Conservation (phyloP, 148 eudicot species). For the Rhododendron molle region DNA sequence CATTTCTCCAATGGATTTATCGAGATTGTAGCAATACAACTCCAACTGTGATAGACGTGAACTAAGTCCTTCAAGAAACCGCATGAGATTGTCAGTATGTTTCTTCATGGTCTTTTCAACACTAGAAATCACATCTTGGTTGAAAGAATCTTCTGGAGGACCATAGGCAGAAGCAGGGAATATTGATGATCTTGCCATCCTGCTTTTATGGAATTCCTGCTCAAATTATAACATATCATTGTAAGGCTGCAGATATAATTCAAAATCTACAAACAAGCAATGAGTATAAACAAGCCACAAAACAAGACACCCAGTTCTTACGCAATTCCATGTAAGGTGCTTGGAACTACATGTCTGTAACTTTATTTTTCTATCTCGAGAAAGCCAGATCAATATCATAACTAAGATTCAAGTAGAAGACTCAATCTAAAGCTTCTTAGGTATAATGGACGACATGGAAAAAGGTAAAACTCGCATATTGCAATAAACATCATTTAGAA, state of each 20-base stretch:
- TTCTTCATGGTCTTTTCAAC: slow-evolving; percentile 93
- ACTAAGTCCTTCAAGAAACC: slow-evolving; percentile 96
- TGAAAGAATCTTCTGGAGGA: slow-evolving; percentile 71
- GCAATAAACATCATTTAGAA: neutral
- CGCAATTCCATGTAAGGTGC: neutral
- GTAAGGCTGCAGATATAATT: neutral
- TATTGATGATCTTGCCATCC: slow-evolving; percentile 77
- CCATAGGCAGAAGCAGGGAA: slow-evolving; percentile 63
- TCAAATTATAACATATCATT: slow-evolving; percentile 10
- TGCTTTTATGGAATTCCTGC: slow-evolving; percentile 92
- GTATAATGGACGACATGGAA: neutral
- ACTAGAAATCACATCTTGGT: slow-evolving; percentile 57
- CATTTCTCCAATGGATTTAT: slow-evolving; percentile 96
- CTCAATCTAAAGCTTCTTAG: neutral
- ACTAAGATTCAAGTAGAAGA: neutral
- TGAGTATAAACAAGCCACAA: neutral
- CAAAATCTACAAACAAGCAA: neutral
- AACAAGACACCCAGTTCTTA: neutral
- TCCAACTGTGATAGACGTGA: slow-evolving; percentile 48
- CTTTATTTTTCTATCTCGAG: neutral
- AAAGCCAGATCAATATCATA: neutral
- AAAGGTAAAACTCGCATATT: neutral
- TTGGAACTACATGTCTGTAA: neutral
- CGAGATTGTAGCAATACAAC: slow-evolving; percentile 92
- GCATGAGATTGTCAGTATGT: slow-evolving; percentile 86